A percentile compares a stretch with the other conserved stretches of the same genome.
Evolutionary conservation across 176 grass and related monocot species (phyloP).

Genomic region (Pharus latifolius): DNA sequence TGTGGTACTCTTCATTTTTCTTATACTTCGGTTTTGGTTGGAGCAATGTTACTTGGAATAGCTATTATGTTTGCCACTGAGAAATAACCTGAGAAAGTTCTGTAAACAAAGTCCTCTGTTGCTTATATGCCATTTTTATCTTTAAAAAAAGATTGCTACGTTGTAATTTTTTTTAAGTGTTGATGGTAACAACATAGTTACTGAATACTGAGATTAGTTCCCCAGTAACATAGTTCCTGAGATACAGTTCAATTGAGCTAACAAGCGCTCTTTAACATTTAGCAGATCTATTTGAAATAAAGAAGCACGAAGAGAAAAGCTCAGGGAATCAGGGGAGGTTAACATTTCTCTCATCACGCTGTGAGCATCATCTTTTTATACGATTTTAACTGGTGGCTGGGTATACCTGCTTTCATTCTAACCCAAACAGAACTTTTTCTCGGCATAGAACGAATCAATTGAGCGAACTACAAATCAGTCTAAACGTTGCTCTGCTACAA

Average conservation of each 20-base stretch:
- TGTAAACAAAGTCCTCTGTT: not conserved
- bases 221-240: not conserved
- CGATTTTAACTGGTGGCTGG: no score
- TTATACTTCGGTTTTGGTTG: not conserved
- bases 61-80: not conserved
- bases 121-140: not conserved
- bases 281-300: no score
- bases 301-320: no score
- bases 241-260: not conserved
- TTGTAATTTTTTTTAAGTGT: not conserved
- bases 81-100: not conserved
- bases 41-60: not conserved
- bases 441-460: not conserved
- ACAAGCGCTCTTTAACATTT: not conserved
- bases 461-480: not conserved
- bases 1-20: not conserved
- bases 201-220: no score
- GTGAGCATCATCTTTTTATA: no score
- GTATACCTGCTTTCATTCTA: not conserved
- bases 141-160: not conserved
- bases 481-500: not conserved
- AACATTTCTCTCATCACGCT: no score
- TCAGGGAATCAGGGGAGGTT: slow-evolving; percentile 23
- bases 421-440: not conserved
- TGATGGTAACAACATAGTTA: not conserved